These are phyloP conservation scores for Polymyxa betae DNA, from an alignment of 208 protist species.

Conservation along the genomic window DNA sequence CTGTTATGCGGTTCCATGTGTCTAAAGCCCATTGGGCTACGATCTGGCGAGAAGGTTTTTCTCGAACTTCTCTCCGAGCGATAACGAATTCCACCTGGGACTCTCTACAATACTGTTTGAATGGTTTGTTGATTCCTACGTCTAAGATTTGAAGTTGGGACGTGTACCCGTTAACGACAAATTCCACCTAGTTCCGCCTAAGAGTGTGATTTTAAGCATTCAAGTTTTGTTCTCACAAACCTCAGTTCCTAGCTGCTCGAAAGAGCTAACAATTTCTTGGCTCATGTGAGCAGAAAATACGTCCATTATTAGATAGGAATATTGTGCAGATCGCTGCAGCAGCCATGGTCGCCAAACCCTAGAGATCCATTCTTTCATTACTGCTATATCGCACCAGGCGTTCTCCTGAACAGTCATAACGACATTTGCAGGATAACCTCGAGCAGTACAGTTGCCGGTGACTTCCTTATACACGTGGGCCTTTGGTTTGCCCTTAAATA, in stretches of 20 bases:
- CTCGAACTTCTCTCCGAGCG: background rate
- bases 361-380: constrained; percentile 19
- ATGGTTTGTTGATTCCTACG: background rate
- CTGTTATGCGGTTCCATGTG: background rate
- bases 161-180: background rate
- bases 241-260: background rate
- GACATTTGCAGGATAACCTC: background rate
- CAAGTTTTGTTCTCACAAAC: background rate
- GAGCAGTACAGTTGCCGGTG: background rate
- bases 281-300: background rate
- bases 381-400: background rate
- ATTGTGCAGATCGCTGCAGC: background rate
- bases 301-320: background rate
- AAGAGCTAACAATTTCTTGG: background rate
- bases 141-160: background rate
- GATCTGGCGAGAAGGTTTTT: background rate
- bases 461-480: background rate
- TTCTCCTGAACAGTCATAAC: background rate
- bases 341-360: background rate
- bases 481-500: background rate
- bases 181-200: background rate
- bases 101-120: background rate
- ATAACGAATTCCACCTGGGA: background rate
- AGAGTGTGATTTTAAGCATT: too few relatives aligned
- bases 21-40: background rate